Evolutionary conservation across 2,329 filamentous ascomycete species (phyloP).

Genomic region (Didymella glomerata): DNA sequence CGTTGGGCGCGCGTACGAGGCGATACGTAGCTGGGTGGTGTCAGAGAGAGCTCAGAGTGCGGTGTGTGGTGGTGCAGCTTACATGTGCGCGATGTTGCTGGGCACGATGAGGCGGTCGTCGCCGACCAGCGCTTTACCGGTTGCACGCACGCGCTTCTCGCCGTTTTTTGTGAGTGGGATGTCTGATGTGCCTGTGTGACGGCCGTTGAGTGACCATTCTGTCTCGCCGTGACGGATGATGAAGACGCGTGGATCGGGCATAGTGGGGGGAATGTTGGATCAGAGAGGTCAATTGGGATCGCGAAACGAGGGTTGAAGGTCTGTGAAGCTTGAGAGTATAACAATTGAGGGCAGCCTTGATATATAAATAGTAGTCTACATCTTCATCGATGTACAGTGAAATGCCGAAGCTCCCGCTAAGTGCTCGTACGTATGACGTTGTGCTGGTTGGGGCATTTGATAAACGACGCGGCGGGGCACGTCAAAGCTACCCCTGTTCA

Average conservation of each 20-base stretch:
- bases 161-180: slow-evolving; percentile 85
- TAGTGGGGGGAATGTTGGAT: slow-evolving; percentile 20
- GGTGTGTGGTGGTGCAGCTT: slow-evolving; percentile 41
- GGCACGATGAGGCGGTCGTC: slow-evolving; percentile 86
- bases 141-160: slow-evolving; percentile 63
- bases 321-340: background rate
- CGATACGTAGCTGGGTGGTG: slow-evolving; percentile 74
- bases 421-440: slow-evolving; percentile 18
- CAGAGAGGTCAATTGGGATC: background rate
- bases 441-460: slow-evolving; percentile 5
- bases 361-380: slow-evolving; percentile 3
- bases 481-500: slow-evolving; percentile 12
- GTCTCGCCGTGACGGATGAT: slow-evolving; percentile 86
- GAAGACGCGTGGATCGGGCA: slow-evolving; percentile 61
- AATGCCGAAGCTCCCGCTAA: slow-evolving; percentile 9
- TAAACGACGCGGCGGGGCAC: slow-evolving; percentile 17
- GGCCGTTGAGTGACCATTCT: slow-evolving; percentile 87
- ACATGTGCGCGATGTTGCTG: slow-evolving; percentile 83
- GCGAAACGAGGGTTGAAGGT: background rate
- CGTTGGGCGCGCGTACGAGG: slow-evolving; percentile 83
- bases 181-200: slow-evolving; percentile 82
- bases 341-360: background rate
- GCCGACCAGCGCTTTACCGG: slow-evolving; percentile 84
- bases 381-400: slow-evolving; percentile 9
- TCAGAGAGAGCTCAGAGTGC: background rate